Evolutionary conservation across 345 rosid species (phyloP).

Genomic region (Firmiana major): DNA sequence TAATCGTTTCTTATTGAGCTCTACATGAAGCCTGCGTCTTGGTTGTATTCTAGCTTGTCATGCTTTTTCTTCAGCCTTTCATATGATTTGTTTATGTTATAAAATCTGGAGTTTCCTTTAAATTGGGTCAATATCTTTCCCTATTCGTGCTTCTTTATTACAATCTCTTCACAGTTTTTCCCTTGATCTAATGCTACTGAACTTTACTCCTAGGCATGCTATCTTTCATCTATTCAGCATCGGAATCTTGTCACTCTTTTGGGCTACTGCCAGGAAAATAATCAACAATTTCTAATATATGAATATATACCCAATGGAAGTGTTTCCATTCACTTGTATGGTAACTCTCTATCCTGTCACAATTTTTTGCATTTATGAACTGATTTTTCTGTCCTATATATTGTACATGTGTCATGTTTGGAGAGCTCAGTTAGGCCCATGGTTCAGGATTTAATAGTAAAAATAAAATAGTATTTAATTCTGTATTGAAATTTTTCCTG

Average conservation of each 20-base stretch:
- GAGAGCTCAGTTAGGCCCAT: not conserved
- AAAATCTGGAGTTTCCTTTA: constrained; percentile 2
- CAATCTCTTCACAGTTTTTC: constrained; percentile 15
- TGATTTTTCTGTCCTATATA: constrained; percentile 2
- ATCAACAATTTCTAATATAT: constrained; percentile 71
- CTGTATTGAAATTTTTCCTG: constrained; percentile 1
- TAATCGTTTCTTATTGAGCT: not conserved
- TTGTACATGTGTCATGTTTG: not conserved
- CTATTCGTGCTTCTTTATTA: not conserved
- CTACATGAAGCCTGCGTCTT: not conserved
- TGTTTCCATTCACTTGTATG: constrained; percentile 93
- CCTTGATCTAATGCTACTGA: constrained; percentile 17
- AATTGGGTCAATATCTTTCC: not conserved
- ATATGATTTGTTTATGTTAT: not conserved
- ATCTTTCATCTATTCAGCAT: constrained; percentile 80
- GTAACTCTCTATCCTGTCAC: constrained; percentile 69
- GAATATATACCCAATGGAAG: constrained; percentile 96
- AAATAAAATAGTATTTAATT: not conserved
- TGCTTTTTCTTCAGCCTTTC: constrained; percentile 1
- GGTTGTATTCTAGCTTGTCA: not conserved
- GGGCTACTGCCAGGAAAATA: constrained; percentile 89
- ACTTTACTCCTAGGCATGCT: constrained; percentile 55
- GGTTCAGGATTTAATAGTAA: not conserved
- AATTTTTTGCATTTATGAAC: constrained; percentile 13
- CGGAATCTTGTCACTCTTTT: constrained; percentile 80